phyloP scores from a whole-genome alignment of 2,329 filamentous ascomycete species.

The Cladosporium sp. region DNA sequence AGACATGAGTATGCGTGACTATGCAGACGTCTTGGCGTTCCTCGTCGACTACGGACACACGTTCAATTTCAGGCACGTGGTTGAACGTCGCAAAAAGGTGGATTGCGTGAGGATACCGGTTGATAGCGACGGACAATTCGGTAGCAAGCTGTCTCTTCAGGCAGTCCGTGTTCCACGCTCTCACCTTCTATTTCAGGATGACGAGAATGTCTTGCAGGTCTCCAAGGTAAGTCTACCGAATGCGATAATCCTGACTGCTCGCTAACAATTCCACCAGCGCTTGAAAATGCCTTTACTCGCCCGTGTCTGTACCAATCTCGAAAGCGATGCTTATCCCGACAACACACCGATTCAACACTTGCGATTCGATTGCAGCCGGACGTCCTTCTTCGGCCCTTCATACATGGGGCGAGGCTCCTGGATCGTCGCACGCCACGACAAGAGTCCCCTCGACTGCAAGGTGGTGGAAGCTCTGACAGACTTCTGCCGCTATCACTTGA shows the following conservation, averaged over 20 bases:
- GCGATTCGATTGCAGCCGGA: too few species aligned
- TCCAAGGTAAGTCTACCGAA: background rate
- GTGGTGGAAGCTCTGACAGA: background rate
- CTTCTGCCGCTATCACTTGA: background rate
- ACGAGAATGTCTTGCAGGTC: background rate
- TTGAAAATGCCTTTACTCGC: background rate
- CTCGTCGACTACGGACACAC: background rate
- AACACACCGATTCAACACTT: too few species aligned
- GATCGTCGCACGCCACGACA: background rate
- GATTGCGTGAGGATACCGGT: background rate
- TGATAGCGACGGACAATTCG: background rate
- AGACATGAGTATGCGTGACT: background rate
- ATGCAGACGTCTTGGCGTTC: background rate
- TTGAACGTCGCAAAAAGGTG: background rate
- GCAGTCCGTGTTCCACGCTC: background rate
- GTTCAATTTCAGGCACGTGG: too few species aligned
- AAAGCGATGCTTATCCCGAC: too few species aligned
- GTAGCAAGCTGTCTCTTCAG: background rate
- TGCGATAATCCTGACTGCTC: background rate
- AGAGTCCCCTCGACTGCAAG: background rate
- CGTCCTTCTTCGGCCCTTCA: too few species aligned
- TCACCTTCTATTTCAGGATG: background rate
- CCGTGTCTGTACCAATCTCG: background rate
- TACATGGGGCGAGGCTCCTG: background rate
- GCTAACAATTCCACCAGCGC: background rate